Evolutionary conservation across 805 yeast genomes (phyloP), one percentile per base, ranked within the genome.

Genomic region (Starmerella asiatica): DNA sequence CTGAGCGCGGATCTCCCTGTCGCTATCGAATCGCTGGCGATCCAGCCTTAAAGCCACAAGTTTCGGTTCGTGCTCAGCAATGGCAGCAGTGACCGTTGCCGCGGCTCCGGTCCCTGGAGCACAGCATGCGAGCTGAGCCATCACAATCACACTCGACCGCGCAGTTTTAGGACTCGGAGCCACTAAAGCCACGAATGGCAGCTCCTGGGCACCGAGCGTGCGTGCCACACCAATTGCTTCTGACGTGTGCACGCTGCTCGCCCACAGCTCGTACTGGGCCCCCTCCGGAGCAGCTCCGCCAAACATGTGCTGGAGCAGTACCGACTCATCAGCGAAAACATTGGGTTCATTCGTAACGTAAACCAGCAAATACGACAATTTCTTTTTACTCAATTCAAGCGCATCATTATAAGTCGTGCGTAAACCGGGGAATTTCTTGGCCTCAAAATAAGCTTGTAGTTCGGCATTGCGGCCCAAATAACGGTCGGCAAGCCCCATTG

Each of bases 161-260:
- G 60, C 55, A 11, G 53, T 53, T 41, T 48, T 53, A 36, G 75
- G 69, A 15, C 83, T 79, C 39, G 84, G 64, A 35, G 84, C 77
- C 9, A 91, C 57, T 11, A 86, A 61, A 0, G 88, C 93, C 26
- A 82, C 57, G 54, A 81, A 79, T n/a, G 98, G 98, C 52, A 77
- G 76, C 47, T 72, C 70, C 17, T 83, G 69, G 30, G 78, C 77
- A 42, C 72, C 70, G 44, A 86, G 68, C 29, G 78, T 74, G 53
- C 79, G 76, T 0, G 93, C 79, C 14, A 84, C 76, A 51, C 83
- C 93, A 53, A 73, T 76, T 1, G 88, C 82, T 57, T 88, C 97
- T 17, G 85, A 73, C 41, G 75, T 75, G n/a, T 71, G 69, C 19
- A 79, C 71, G 54, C 82, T 78, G 7, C 95, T 94, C 31, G 86